Base-by-base conservation (phyloP, 257 asterid genomes). In the Plantago elongata region DNA sequence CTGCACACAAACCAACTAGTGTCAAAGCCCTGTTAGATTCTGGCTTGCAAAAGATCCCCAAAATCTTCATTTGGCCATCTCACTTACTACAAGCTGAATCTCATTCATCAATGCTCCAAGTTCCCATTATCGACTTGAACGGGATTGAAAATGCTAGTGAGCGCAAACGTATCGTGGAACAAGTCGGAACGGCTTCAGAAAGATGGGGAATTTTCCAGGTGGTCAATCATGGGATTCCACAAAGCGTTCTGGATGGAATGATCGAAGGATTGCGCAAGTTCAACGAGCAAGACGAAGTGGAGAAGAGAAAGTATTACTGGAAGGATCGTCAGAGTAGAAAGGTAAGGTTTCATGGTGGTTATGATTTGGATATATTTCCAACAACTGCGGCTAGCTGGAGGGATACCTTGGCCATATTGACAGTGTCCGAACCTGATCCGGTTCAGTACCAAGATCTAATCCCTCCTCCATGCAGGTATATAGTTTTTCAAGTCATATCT, bases 321-420 rank as follows among this genome's bases (percentile, higher is more conserved):
- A 60, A 78, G 1, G 79, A 74, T 50, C n/a, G n/a, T n/a, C 5
- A 1, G 2, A 67, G 52, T 13, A 67, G 50, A 30, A 71, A 38
- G 45, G 59, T 77, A 0, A 45, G 15, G 40, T 71, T 63, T 54
- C 66, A 64, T 40, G 61, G 74, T 42, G 74, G 69, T 37, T 64
- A 54, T 22, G 79, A 63, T 44, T 43, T 77, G 15, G 79, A 63
- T 44, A 42, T 77, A 54, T 62, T 60, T 15, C 47, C 42, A 29
- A 22, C 71, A 9, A 27, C 34, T 8, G 51, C 73, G 2, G 77
- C 83, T 27, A 74, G 63, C 9, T 74, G 83, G 83, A 77, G 75
- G 64, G 79, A 77, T 51, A 63, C 77, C 5, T 16, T 63, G 22
- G 46, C 42, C 1, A 27, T 74, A n/a, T 67, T 55, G 27, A 60